These are phyloP conservation scores for Leccinum holopus DNA, from an alignment of 1,284 basidiomycete species.

Conservation along the genomic window DNA sequence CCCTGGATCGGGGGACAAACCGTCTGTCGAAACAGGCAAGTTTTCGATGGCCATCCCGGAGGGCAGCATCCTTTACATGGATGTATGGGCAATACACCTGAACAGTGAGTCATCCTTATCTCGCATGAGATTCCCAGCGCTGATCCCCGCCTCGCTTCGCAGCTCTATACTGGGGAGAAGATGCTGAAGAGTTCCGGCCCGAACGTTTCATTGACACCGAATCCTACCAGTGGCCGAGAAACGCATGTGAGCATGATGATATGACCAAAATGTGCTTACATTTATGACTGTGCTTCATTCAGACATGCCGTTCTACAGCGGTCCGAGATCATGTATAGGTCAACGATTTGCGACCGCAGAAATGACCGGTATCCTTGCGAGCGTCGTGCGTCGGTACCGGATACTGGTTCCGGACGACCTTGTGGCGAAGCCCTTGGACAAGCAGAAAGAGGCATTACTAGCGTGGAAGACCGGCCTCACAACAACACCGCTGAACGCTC, in stretches of 20 bases:
- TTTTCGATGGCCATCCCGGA: constrained; percentile 40
- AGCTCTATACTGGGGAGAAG: constrained; percentile 44
- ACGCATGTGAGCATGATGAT: constrained; percentile 26
- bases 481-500: constrained; percentile 30
- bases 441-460: constrained; percentile 30
- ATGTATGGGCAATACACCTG: constrained; percentile 40
- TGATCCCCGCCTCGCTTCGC: neutral
- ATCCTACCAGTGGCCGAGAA: constrained; percentile 39
- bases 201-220: constrained; percentile 48
- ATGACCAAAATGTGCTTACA: neutral
- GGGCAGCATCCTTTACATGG: constrained; percentile 40
- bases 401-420: constrained; percentile 37
- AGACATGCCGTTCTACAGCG: constrained; percentile 41
- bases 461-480: constrained; percentile 35
- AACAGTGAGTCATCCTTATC: constrained; percentile 30
- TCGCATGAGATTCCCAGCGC: neutral
- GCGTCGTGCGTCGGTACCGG: constrained; percentile 30
- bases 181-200: constrained; percentile 42
- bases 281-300: neutral
- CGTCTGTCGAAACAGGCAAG: constrained; percentile 31
- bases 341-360: constrained; percentile 34
- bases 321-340: constrained; percentile 43
- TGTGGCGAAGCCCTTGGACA: constrained; percentile 22
- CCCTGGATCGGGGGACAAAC: constrained; percentile 22
- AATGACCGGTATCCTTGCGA: constrained; percentile 32